Base-by-base conservation (phyloP, 352 stramenopile genomes). In the Phytophthora macrochlamydospora region DNA sequence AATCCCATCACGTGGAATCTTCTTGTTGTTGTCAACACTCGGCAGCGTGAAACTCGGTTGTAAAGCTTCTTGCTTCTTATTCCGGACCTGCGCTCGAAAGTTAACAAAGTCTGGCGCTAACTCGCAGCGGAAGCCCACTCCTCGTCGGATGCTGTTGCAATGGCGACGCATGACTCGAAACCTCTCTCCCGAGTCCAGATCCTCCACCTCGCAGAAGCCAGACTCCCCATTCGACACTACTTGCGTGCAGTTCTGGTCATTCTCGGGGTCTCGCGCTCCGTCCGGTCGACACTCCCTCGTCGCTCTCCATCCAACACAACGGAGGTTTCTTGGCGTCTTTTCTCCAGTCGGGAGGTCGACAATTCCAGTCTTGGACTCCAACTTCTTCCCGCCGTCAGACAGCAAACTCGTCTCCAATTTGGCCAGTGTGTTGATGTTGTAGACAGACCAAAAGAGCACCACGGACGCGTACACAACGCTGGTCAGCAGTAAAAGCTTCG, bases 151-250 rank as follows among this genome's bases (percentile, higher is more conserved):
- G 5, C 61, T 76, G 31, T 42, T 55, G 64, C 79, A 88, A 18
- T 61, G 50, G 6, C 38, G 57, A 48, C 44, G 42, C 71, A 86
- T 79, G 7, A 77, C 51, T 46, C 54, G 73, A 51, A 83, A 57
- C 29, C 37, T 57, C 31, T 75, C 58, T 0, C 58, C 54, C 2
- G 68, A 54, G 24, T 56, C 32, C 4, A 37, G 59, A 54, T 61
- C 58, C 40, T 48, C 65, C 59, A 48, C 57, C 13, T 81, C 65
- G 43, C 81, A 90, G 52, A 79, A 90, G 0, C 81, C 81, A 13
- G 57, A 71, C 48, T 70, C 59, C 4, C 60, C 64, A 18, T 53
- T 58, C 0, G 46, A 45, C 31, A 77, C 51, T 14, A 52, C 43
- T 3, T 58, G 28, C 0, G 56, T 53, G 32, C 69, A 77, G 40